Percentiles rank a stretch among this genome's conserved stretches.
Conservation (phyloP, 106 monocot species). For the Xerophyta viscosa region DNA sequence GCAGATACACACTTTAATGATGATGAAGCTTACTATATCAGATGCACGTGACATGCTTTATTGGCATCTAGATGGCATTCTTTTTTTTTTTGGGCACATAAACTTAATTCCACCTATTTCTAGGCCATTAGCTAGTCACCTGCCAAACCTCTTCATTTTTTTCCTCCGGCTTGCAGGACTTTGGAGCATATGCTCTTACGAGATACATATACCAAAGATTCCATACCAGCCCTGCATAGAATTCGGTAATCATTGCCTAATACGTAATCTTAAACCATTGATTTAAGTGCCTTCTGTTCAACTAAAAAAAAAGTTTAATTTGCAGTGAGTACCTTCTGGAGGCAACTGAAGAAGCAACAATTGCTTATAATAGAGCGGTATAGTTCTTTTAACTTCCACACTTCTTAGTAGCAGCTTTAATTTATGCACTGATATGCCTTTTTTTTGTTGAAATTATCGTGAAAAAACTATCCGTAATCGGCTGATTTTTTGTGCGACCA, state of each 20-base stretch:
- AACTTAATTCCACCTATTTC: background rate
- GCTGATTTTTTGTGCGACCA: too few species aligned
- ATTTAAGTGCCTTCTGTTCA: background rate
- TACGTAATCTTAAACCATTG: conserved; percentile 1
- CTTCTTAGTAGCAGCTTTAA: too few species aligned
- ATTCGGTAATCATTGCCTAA: conserved; percentile 48
- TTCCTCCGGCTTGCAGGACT: conserved; percentile 32
- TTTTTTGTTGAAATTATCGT: too few species aligned
- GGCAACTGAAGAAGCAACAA: conserved; percentile 91
- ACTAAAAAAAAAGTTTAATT: background rate
- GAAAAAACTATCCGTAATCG: too few species aligned
- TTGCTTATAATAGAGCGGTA: conserved; percentile 93
- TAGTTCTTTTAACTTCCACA: conserved; percentile 4
- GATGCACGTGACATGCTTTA: too few species aligned
- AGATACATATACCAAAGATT: conserved; percentile 94
- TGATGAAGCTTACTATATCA: too few species aligned
- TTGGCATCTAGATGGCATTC: too few species aligned
- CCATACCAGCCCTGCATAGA: conserved; percentile 82
- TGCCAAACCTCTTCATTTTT: too few species aligned
- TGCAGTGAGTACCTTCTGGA: conserved; percentile 91
- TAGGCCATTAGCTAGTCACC: too few species aligned
- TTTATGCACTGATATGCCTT: too few species aligned
- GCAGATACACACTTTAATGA: too few species aligned
- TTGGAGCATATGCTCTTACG: conserved; percentile 89
- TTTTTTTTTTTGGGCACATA: too few species aligned